phyloP scores from a whole-genome alignment of 139 green algal species.

The Eudorina sp. region DNA sequence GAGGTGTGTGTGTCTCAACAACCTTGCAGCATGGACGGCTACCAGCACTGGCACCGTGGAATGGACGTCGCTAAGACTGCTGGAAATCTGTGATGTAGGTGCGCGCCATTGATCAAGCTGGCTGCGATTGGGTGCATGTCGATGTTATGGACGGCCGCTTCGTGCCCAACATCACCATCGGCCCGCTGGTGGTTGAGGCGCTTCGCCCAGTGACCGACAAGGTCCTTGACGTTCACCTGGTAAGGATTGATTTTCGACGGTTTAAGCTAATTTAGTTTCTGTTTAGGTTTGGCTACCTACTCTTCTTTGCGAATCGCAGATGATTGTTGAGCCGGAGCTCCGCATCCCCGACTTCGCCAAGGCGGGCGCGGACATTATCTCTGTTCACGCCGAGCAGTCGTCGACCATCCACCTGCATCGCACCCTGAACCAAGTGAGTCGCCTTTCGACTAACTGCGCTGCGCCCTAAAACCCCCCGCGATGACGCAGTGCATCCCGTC shows the following conservation, averaged over 20 bases:
- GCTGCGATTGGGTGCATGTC: slow-evolving; percentile 97
- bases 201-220: slow-evolving; percentile 96
- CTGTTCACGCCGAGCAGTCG: slow-evolving; percentile 90
- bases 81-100: slow-evolving; percentile 76
- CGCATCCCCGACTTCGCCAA: slow-evolving; percentile 96
- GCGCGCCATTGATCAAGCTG: slow-evolving; percentile 92
- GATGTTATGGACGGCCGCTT: slow-evolving; percentile 98
- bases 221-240: slow-evolving; percentile 94
- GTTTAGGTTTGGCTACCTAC: background rate
- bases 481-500: too few relatives aligned
- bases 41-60: background rate
- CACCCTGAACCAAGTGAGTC: slow-evolving; percentile 85
- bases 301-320: too few relatives aligned
- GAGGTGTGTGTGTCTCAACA: slow-evolving; percentile 75
- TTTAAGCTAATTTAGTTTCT: too few relatives aligned
- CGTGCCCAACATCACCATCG: slow-evolving; percentile 99
- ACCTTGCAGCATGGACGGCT: background rate
- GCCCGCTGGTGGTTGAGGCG: slow-evolving; percentile 96
- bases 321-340: slow-evolving; percentile 99
- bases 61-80: background rate
- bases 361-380: slow-evolving; percentile 99
- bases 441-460: too few relatives aligned
- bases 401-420: slow-evolving; percentile 98
- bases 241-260: too few relatives aligned
- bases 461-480: too few relatives aligned